A percentile compares a stretch with the other conserved stretches of the same genome.
These are phyloP conservation scores for Excoecaria cochinchinensis DNA, from an alignment of 345 rosid species.

Conservation along the genomic window DNA sequence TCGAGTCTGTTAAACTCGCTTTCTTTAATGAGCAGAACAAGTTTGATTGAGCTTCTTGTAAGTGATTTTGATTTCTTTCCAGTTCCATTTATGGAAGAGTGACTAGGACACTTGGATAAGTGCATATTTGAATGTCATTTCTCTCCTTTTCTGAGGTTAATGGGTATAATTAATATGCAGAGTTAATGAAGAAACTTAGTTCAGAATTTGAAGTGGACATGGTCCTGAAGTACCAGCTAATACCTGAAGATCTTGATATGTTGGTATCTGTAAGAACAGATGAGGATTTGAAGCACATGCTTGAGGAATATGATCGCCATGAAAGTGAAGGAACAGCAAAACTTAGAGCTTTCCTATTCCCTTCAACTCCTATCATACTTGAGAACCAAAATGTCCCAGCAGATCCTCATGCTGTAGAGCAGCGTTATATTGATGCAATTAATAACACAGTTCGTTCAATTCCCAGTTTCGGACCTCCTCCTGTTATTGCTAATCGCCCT, in stretches of 20 bases:
- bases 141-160: background rate
- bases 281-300: constrained; percentile 82
- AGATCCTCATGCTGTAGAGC: constrained; percentile 53
- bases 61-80: background rate
- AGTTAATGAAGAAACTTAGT: constrained; percentile 65
- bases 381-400: constrained; percentile 36
- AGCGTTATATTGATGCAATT: constrained; percentile 79
- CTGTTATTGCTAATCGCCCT: constrained; percentile 33
- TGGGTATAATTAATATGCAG: constrained; percentile 33
- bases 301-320: constrained; percentile 66
- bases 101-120: too few relatives aligned
- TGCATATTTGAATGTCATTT: too few relatives aligned
- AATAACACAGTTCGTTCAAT: constrained; percentile 48
- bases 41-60: background rate
- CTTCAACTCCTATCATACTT: constrained; percentile 35
- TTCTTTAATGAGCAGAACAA: background rate
- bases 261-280: constrained; percentile 67
- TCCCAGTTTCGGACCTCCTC: constrained; percentile 27
- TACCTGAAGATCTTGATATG: constrained; percentile 74
- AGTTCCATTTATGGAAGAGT: too few relatives aligned
- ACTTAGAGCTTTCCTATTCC: constrained; percentile 69
- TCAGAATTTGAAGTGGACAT: constrained; percentile 48
- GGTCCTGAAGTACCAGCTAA: constrained; percentile 67
- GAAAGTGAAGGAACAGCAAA: constrained; percentile 47
- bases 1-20: background rate